Base-by-base conservation (phyloP, 805 yeast genomes). In the Cyberlindnera euphorbiiphila region DNA sequence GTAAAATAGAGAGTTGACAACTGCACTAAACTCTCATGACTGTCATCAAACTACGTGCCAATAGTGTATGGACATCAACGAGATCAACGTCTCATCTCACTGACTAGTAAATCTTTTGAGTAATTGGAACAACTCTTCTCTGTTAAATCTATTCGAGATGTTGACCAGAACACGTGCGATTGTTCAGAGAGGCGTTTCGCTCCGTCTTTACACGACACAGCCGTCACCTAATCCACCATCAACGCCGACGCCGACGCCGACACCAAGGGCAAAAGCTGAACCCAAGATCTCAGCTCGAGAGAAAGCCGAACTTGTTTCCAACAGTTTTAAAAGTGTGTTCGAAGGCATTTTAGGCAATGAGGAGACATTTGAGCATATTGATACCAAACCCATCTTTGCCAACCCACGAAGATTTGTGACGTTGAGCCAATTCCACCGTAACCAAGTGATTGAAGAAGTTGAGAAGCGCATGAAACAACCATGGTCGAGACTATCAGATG, bases 401-500 rank as follows among this genome's bases (percentile, higher is more conserved):
- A 51, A 67, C 32, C 75, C 74, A 3, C 36, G 41, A 9, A 48
- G 60, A 22, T 48, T 41, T 31, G 43, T 64, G 58, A 46, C 62
- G 47, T 6, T 39, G 51, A 16, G 58, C 57, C 49, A 66, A 56
- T 51, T 74, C 24, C 81, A 73, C 45, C 78, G 79, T 49, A 77
- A 80, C 33, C 81, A 76, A 46, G 71, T 70, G 14, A 60, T 72
- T 20, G 68, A 69, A 27, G 81, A 77, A 41, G 58, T 78, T 56
- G 57, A 71, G 46, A 53, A 74, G 19, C 61, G 62, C 39, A 64
- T 61, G 51, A 76, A 72, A 45, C 66, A 66, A 36, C 66, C 71
- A 37, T 84, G 94, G 94, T 56, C 57, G 3, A 58, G 64, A 27
- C 46, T 81, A 30, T 65, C 74, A 4, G 43, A 43, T 10, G 68